Evolutionary conservation across 371 early-diverging fungal species (phyloP).

Genomic region (Capillidium heterosporum): DNA sequence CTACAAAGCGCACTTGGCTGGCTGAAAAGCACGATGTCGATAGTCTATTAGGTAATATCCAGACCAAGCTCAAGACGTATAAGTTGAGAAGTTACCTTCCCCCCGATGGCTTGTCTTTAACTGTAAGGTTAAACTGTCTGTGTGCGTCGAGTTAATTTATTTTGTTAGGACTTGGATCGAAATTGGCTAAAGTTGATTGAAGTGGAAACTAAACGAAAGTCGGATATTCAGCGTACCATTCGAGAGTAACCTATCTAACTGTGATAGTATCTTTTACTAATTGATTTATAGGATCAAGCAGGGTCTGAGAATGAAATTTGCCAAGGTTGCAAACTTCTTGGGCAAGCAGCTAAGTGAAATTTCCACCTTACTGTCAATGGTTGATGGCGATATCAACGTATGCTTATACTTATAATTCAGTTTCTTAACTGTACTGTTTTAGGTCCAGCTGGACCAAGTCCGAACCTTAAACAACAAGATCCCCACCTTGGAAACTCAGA

Average conservation of each 20-base stretch:
- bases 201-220: conserved; percentile 60
- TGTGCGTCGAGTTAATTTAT: neutral
- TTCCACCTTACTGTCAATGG: conserved; percentile 35
- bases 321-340: conserved; percentile 59
- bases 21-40: conserved; percentile 78
- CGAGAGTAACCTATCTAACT: conserved; percentile 32
- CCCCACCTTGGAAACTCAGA: conserved; percentile 25
- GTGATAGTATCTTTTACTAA: neutral
- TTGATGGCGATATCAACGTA: conserved; percentile 51
- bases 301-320: conserved; percentile 43
- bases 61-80: conserved; percentile 87
- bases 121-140: conserved; percentile 10
- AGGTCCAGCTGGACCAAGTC: conserved; percentile 49
- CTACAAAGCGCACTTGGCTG: conserved; percentile 70
- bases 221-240: conserved; percentile 56
- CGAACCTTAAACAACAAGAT: conserved; percentile 26
- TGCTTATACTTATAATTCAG: conserved; percentile 3
- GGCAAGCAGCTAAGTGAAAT: conserved; percentile 39
- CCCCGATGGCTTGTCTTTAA: conserved; percentile 44
- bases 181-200: conserved; percentile 49
- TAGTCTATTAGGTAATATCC: conserved; percentile 76
- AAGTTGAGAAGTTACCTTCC: conserved; percentile 70
- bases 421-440: neutral
- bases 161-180: conserved; percentile 46
- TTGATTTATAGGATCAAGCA: conserved; percentile 47